Percentiles rank a stretch among this genome's conserved stretches.
phyloP scores from a whole-genome alignment of 805 yeast species.

The Candida ipomoeae region DNA sequence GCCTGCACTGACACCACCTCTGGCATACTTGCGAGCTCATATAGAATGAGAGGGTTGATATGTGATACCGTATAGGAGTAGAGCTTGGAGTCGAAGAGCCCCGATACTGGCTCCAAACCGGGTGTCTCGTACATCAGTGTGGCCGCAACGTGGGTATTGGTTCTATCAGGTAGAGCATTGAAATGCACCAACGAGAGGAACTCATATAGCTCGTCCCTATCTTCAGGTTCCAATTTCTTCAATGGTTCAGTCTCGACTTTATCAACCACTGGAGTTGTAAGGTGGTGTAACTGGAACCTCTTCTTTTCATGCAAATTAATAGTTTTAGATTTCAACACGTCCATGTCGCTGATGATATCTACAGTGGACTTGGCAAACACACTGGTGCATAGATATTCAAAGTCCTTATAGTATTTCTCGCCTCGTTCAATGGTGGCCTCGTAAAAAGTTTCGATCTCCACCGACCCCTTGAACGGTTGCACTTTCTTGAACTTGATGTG shows the following conservation, averaged over 20 bases:
- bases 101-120: neutral
- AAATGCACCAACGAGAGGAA: slow-evolving; percentile 14
- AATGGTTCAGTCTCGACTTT: no score
- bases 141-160: slow-evolving; percentile 10
- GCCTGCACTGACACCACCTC: slow-evolving; percentile 10
- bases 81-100: neutral
- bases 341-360: neutral
- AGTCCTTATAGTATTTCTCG: slow-evolving; percentile 9
- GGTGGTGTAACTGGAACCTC: neutral
- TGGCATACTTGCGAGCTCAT: slow-evolving; percentile 2
- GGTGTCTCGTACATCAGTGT: slow-evolving; percentile 12
- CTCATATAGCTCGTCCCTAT: slow-evolving; percentile 11
- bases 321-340: neutral
- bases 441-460: slow-evolving; percentile 3
- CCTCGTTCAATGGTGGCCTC: neutral
- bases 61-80: neutral
- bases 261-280: neutral
- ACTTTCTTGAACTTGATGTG: slow-evolving; percentile 10
- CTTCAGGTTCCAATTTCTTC: neutral
- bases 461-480: slow-evolving; percentile 13
- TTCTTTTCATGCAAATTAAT: neutral
- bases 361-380: slow-evolving; percentile 7
- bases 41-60: slow-evolving; percentile 6
- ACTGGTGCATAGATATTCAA: slow-evolving; percentile 5
- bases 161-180: slow-evolving; percentile 12